These are phyloP conservation scores for Aristolochia contorta DNA, from an alignment of 164 flowering plant species.

Conservation along the genomic window DNA sequence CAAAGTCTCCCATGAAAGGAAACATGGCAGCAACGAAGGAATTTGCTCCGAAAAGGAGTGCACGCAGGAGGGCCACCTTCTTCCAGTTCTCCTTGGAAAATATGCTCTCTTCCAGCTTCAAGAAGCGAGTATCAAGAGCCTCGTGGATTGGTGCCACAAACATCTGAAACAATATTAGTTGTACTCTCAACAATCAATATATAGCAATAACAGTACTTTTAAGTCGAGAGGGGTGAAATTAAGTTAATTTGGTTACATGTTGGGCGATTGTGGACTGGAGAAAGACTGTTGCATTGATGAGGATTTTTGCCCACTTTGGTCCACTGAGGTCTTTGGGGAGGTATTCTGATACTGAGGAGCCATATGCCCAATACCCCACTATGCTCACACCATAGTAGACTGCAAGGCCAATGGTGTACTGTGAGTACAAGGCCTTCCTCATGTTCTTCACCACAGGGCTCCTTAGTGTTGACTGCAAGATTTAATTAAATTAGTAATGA, in stretches of 20 bases:
- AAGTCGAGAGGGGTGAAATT: no score
- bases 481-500: no score
- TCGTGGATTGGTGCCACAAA: conserved; percentile 46
- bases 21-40: conserved; percentile 38
- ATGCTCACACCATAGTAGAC: conserved; percentile 43
- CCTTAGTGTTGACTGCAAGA: conserved; percentile 45
- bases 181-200: neutral
- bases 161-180: conserved; percentile 19
- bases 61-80: conserved; percentile 25
- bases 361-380: conserved; percentile 58
- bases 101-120: conserved; percentile 22
- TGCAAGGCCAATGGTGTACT: conserved; percentile 38
- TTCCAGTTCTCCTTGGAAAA: conserved; percentile 24
- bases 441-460: conserved; percentile 46
- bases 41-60: conserved; percentile 21
- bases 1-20: conserved; percentile 57
- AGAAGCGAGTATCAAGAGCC: conserved; percentile 42
- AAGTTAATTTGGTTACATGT: conserved; percentile 31
- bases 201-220: no score
- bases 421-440: conserved; percentile 40
- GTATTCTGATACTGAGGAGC: conserved; percentile 39
- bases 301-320: conserved; percentile 37
- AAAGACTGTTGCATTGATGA: conserved; percentile 32
- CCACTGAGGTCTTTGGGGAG: conserved; percentile 42
- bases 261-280: conserved; percentile 42